phyloP scores from a whole-genome alignment of 139 green algal species.

The Chlamydomonas sp. region DNA sequence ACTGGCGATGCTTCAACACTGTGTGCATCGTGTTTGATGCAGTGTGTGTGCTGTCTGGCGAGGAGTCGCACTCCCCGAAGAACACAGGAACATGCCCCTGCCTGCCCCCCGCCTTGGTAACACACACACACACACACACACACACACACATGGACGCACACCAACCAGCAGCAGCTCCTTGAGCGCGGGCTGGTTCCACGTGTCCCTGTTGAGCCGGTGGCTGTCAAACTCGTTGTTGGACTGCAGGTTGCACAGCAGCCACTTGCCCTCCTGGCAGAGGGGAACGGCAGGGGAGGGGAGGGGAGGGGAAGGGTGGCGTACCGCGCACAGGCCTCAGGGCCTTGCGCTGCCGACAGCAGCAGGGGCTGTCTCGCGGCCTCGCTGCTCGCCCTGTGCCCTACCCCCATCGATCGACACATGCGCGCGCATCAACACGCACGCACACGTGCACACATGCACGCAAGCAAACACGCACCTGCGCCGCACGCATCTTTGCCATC shows the following conservation, averaged over 20 bases:
- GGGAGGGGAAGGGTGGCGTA: neutral
- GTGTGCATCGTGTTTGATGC: too few species aligned
- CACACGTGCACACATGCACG: slow-evolving; percentile 22
- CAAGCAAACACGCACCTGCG: slow-evolving; percentile 30
- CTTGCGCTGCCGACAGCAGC: neutral
- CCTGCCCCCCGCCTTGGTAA: too few species aligned
- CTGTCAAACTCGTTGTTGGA: slow-evolving; percentile 62
- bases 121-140: too few species aligned
- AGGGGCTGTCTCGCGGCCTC: neutral
- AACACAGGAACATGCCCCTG: too few species aligned
- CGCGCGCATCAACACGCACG: too few species aligned
- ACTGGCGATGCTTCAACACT: too few species aligned
- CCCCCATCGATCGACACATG: neutral
- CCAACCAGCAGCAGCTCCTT: slow-evolving; percentile 64
- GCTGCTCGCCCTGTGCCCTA: neutral
- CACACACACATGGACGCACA: slow-evolving; percentile 66
- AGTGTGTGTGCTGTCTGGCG: too few species aligned
- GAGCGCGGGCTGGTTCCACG: slow-evolving; percentile 62
- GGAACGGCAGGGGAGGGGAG: neutral
- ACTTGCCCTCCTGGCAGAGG: slow-evolving; percentile 32
- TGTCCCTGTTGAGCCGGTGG: slow-evolving; percentile 74
- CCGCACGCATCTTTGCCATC: slow-evolving; percentile 34
- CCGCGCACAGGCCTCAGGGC: neutral
- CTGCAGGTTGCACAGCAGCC: slow-evolving; percentile 84
- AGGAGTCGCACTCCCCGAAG: too few species aligned